Evolutionary conservation across 208 protist species (phyloP).

Genomic region (Entamoeba moshkovskii): DNA sequence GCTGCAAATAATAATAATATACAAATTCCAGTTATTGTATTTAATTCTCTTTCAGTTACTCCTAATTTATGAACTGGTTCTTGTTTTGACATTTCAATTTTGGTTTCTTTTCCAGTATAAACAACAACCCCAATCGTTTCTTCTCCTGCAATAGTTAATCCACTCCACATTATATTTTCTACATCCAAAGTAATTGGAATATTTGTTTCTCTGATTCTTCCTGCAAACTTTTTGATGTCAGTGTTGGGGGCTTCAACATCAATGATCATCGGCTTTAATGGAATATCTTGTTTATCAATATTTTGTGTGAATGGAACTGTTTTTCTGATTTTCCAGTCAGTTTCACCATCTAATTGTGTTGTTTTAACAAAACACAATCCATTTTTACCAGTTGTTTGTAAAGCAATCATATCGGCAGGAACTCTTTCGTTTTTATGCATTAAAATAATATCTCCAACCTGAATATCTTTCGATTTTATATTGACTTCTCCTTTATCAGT

Average conservation of each 20-base stretch:
- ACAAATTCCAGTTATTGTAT: slow-evolving; percentile 69
- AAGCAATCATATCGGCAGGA: not conserved
- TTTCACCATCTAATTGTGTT: not conserved
- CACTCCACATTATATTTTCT: slow-evolving; percentile 89
- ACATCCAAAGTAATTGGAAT: slow-evolving; percentile 43
- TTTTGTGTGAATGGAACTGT: not conserved
- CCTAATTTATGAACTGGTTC: slow-evolving; percentile 56
- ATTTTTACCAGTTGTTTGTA: not conserved
- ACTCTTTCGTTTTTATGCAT: not conserved
- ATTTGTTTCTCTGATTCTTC: not conserved
- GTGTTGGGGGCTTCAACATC: not conserved
- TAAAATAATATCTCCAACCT: not conserved
- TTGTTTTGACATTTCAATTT: not conserved
- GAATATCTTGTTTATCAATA: not conserved
- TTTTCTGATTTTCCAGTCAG: not conserved
- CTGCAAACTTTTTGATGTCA: not conserved
- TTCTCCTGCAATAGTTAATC: slow-evolving; percentile 77
- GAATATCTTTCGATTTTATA: not conserved
- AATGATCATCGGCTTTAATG: not conserved
- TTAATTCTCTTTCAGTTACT: slow-evolving; percentile 78
- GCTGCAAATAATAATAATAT: slow-evolving; percentile 41
- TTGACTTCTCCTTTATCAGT: not conserved
- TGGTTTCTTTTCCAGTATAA: slow-evolving; percentile 76
- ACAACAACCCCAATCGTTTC: slow-evolving; percentile 54
- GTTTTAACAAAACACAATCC: not conserved